Evolutionary conservation across 2,329 filamentous ascomycete genomes (phyloP).

Genomic region (Aspergillus sp.): DNA sequence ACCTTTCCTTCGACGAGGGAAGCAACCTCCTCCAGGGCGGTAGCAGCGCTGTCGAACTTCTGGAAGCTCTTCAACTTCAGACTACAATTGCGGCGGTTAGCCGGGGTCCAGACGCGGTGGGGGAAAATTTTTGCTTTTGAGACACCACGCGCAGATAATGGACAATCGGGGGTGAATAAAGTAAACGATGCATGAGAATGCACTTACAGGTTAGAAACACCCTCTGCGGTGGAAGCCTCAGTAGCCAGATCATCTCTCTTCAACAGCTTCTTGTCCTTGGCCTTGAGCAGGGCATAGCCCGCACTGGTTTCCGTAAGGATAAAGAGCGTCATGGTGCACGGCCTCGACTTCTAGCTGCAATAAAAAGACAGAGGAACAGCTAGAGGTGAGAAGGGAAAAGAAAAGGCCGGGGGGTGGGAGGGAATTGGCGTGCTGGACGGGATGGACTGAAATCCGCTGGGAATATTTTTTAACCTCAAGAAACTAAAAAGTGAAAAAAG

Average conservation of each 20-base stretch:
- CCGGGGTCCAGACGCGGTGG: conserved; percentile 12
- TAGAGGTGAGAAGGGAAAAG: conserved; percentile 25
- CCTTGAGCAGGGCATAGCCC: conserved; percentile 97
- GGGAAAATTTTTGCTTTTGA: conserved; percentile 29
- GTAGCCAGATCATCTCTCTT: conserved; percentile 78
- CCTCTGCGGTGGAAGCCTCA: conserved; percentile 77
- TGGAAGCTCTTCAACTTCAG: conserved; percentile 95
- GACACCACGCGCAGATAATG: background rate
- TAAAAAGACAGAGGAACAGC: conserved; percentile 19
- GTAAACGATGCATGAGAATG: conserved; percentile 2
- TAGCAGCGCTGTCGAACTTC: conserved; percentile 93
- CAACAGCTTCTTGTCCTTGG: conserved; percentile 96
- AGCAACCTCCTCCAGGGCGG: conserved; percentile 86
- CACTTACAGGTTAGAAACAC: conserved; percentile 80
- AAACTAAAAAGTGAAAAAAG: conserved; percentile 40
- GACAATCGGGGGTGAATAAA: background rate
- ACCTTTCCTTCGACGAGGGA: conserved; percentile 92
- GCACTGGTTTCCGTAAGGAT: conserved; percentile 93
- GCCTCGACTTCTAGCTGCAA: conserved; percentile 31
- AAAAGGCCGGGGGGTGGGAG: conserved; percentile 25
- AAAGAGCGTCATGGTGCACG: conserved; percentile 76
- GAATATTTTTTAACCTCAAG: conserved; percentile 39
- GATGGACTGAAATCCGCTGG: conserved; percentile 21
- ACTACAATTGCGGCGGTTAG: conserved; percentile 49
- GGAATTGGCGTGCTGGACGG: conserved; percentile 28